Percentiles rank a stretch among this genome's conserved stretches.
These are phyloP conservation scores for Picochlorum sp. DNA, from an alignment of 139 green algal species.

Conservation along the genomic window DNA sequence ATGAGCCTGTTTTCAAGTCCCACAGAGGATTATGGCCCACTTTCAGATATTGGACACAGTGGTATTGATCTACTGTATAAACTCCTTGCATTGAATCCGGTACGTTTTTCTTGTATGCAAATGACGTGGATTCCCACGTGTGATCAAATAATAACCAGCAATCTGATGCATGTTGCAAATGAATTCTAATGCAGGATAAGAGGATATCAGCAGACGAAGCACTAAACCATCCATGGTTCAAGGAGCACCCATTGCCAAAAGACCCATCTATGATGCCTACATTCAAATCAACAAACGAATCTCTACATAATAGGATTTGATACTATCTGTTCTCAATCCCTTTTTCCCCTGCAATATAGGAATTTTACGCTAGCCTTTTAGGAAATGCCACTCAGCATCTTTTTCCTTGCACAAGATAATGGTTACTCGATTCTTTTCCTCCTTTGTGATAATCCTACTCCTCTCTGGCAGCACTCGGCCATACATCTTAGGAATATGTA, in stretches of 20 bases:
- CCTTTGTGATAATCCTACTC: constrained; percentile 16
- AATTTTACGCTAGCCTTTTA: constrained; percentile 19
- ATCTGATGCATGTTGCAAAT: constrained; percentile 3
- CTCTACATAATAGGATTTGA: background rate
- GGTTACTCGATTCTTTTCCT: constrained; percentile 20
- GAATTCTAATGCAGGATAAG: constrained; percentile 6
- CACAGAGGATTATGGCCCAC: constrained; percentile 18
- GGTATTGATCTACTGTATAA: constrained; percentile 52
- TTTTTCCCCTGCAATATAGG: background rate
- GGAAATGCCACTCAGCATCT: constrained; percentile 29
- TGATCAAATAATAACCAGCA: constrained; percentile 8
- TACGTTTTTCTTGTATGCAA: no score
- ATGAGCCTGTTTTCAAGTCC: constrained; percentile 38
- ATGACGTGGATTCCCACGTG: background rate
- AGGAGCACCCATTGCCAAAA: constrained; percentile 42
- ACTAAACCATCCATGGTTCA: constrained; percentile 43
- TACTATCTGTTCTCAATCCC: no score
- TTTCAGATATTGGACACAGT: constrained; percentile 30
- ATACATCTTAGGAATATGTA: constrained; percentile 26
- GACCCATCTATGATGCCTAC: constrained; percentile 47
- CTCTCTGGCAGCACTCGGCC: constrained; percentile 11
- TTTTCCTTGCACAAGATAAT: constrained; percentile 27
- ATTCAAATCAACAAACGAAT: constrained; percentile 29
- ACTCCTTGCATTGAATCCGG: constrained; percentile 48
- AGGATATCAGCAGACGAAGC: constrained; percentile 47